Evolutionary conservation across 2,329 filamentous ascomycete species (phyloP).

Genomic region (Clarireedia homoeocarpa): DNA sequence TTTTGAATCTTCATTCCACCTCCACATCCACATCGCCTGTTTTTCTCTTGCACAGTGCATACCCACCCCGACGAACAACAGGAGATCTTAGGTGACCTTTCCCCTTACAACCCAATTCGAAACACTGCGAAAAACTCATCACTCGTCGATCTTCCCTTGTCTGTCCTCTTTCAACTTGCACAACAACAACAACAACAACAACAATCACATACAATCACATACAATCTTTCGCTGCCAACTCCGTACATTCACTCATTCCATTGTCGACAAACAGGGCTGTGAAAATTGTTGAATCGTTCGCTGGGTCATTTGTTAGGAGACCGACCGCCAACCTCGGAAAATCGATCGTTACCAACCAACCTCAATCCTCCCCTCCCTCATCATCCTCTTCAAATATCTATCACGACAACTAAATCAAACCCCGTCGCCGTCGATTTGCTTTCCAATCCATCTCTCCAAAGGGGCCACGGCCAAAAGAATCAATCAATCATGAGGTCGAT

Average conservation of each 20-base stretch:
- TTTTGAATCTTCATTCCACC: conserved; percentile 6
- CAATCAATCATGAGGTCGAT: conserved; percentile 23
- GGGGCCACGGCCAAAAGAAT: conserved; percentile 18
- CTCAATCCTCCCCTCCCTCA: neutral
- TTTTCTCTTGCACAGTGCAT: neutral
- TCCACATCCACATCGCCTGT: conserved; percentile 2
- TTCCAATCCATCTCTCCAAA: neutral
- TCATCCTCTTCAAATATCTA: neutral
- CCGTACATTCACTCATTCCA: too few species aligned
- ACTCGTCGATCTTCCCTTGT: neutral
- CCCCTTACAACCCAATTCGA: neutral
- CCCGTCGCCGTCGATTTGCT: neutral
- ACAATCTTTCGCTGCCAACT: too few species aligned
- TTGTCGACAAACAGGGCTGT: neutral
- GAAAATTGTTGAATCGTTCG: neutral
- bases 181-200: too few species aligned
- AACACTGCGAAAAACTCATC: neutral
- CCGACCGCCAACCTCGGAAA: neutral
- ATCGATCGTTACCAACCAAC: neutral
- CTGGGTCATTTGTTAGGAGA: neutral
- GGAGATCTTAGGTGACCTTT: neutral
- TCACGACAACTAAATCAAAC: neutral
- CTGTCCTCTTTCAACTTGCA: neutral
- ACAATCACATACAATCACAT: neutral
- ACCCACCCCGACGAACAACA: neutral